A percentile compares a stretch with the other conserved stretches of the same genome.
phyloP scores from a whole-genome alignment of 352 stramenopile genomes.

The Pythium pyrilobum region DNA sequence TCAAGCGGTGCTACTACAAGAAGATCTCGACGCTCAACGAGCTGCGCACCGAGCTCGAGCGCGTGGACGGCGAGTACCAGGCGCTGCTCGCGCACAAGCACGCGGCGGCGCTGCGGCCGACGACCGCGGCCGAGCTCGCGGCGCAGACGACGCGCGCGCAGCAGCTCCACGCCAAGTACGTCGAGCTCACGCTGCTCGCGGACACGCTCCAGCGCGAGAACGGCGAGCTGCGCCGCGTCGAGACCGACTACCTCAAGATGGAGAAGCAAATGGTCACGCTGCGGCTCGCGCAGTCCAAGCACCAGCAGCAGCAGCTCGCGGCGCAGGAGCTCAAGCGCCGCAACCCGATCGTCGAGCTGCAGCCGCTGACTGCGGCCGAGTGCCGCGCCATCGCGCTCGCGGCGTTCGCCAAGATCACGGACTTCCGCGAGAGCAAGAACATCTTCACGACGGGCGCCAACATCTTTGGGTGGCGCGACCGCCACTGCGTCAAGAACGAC shows the following conservation, averaged over 20 bases:
- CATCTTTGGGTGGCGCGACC: slow-evolving; percentile 65
- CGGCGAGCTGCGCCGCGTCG: slow-evolving; percentile 38
- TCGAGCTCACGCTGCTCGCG: slow-evolving; percentile 43
- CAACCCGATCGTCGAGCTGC: slow-evolving; percentile 38
- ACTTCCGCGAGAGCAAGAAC: slow-evolving; percentile 46
- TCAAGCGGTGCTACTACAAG: slow-evolving; percentile 77
- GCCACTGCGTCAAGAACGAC: slow-evolving; percentile 41
- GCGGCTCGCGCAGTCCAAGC: slow-evolving; percentile 33
- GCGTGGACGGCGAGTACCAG: slow-evolving; percentile 39
- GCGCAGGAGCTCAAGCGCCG: slow-evolving; percentile 36
- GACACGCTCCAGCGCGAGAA: slow-evolving; percentile 51
- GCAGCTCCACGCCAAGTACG: slow-evolving; percentile 32
- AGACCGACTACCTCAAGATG: slow-evolving; percentile 37
- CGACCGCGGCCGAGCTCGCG: slow-evolving; percentile 10
- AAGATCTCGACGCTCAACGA: slow-evolving; percentile 67
- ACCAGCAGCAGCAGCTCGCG: slow-evolving; percentile 11
- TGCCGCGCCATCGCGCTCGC: slow-evolving; percentile 39
- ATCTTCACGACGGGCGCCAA: slow-evolving; percentile 48
- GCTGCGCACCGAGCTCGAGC: slow-evolving; percentile 38
- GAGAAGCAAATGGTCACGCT: slow-evolving; percentile 44
- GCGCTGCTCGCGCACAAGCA: slow-evolving; percentile 27
- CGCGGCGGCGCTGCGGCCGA: slow-evolving; percentile 12
- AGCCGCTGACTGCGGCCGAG: slow-evolving; percentile 33
- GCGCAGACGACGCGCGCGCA: slow-evolving; percentile 14
- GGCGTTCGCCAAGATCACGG: slow-evolving; percentile 42